These are phyloP conservation scores for Wickerhamomyces silvicola DNA, from an alignment of 805 yeast genomes.

Conservation along the genomic window DNA sequence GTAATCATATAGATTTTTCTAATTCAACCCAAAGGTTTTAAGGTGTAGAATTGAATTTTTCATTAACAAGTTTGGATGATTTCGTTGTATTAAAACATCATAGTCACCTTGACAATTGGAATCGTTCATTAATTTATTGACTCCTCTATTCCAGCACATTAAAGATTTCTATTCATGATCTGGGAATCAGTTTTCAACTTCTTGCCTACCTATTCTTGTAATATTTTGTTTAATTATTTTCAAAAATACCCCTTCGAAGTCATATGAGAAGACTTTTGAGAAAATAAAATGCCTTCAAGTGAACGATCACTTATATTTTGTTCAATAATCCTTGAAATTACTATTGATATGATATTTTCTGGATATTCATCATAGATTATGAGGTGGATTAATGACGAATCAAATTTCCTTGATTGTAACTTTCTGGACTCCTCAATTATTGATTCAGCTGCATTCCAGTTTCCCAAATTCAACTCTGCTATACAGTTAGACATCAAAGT, in stretches of 20 bases:
- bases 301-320: slow-evolving; percentile 15
- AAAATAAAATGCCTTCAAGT: slow-evolving; percentile 12
- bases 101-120: slow-evolving; percentile 15
- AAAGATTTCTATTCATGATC: slow-evolving; percentile 30
- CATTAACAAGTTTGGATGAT: slow-evolving; percentile 23
- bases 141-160: slow-evolving; percentile 34
- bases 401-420: slow-evolving; percentile 15
- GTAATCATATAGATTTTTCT: slow-evolving; percentile 1
- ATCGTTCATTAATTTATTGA: slow-evolving; percentile 18
- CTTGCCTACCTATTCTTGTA: slow-evolving; percentile 3
- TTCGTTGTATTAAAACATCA: slow-evolving; percentile 26
- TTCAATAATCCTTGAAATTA: slow-evolving; percentile 18
- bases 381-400: slow-evolving; percentile 18
- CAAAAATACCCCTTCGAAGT: slow-evolving; percentile 7
- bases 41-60: slow-evolving; percentile 20
- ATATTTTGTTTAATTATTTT: slow-evolving; percentile 7
- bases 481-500: slow-evolving; percentile 20
- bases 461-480: slow-evolving; percentile 17
- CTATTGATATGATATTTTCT: slow-evolving; percentile 9
- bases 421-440: slow-evolving; percentile 16
- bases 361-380: slow-evolving; percentile 14
- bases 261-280: slow-evolving; percentile 8
- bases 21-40: slow-evolving; percentile 25
- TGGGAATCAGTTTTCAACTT: slow-evolving; percentile 7
- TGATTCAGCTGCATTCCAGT: slow-evolving; percentile 15